Evolutionary conservation across 345 rosid genomes (phyloP), one percentile per base, ranked within the genome.

Genomic region (Hibiscus tridactylites): DNA sequence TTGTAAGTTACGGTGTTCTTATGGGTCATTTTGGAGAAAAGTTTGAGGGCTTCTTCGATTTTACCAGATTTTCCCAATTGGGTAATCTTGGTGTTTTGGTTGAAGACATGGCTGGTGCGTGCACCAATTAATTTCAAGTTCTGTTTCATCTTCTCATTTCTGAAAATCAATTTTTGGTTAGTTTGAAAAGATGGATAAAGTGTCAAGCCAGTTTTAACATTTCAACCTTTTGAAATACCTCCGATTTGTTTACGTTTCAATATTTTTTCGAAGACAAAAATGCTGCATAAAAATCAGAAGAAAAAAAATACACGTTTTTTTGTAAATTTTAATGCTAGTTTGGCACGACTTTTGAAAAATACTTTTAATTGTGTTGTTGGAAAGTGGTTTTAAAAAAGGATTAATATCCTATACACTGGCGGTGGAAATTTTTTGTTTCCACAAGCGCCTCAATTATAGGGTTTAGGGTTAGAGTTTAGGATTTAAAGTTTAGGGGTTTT

Each of bases 1-100:
- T 68, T 68, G 71, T 67, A 67, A 1, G 71, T 68, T 29, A 68
- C 59, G 6, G 71, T 68, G 59, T 68, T 50, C 33, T 29, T 68
- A 9, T 29, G 42, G 44, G 71, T 50, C 44, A 68, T 68, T 50
- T 16, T 26, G 26, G 71, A 68, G 71, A 68, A 68, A 29, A 68
- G 42, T 29, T 68, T 49, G 59, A 49, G 1, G 28, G 71, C 71
- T 68, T 68, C 59, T 28, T 68, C 59, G 5, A 68, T 16, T 49
- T 49, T 50, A 68, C 71, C 71, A 17, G 59, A 28, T 50, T 68
- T 68, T 68, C 59, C 71, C 58, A 49, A 50, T 44, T 50, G 71
- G 71, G 59, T 68, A 29, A 68, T 68, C 42, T 49, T 16, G 59
- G 59, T 28, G 71, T 68, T 68, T 50, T 49, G 71, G 19, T 28